phyloP scores from a whole-genome alignment of 805 yeast genomes.

The Metschnikowia dekortorum region DNA sequence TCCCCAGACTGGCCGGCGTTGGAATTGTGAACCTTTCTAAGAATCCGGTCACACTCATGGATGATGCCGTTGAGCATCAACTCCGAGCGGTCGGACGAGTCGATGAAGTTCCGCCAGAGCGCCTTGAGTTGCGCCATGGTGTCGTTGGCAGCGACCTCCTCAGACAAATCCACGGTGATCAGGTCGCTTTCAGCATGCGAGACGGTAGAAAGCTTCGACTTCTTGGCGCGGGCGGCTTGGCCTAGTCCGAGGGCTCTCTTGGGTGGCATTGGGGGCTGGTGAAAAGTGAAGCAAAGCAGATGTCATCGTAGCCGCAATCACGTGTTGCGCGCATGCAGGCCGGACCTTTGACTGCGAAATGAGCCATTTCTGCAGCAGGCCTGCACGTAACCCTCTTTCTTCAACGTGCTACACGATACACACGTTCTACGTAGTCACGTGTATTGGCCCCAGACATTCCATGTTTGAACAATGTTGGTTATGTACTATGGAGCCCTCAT shows the following conservation, averaged over 20 bases:
- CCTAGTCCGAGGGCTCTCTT: slow-evolving; percentile 40
- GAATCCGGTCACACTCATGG: slow-evolving; percentile 85
- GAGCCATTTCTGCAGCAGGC: not conserved
- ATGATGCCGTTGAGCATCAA: slow-evolving; percentile 73
- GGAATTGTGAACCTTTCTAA: slow-evolving; percentile 39
- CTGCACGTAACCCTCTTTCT: not conserved
- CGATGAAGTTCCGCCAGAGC: slow-evolving; percentile 60
- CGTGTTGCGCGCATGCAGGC: not conserved
- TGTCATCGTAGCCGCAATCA: not conserved
- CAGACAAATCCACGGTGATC: slow-evolving; percentile 59
- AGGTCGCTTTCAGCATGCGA: slow-evolving; percentile 16
- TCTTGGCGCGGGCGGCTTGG: slow-evolving; percentile 26
- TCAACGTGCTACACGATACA: too few relatives aligned
- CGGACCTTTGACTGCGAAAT: not conserved
- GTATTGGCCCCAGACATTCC: too few relatives aligned
- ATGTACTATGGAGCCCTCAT: too few relatives aligned
- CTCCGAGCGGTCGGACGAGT: slow-evolving; percentile 57
- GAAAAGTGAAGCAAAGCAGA: not conserved
- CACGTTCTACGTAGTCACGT: too few relatives aligned
- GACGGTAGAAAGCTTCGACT: slow-evolving; percentile 14
- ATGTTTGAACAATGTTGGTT: too few relatives aligned
- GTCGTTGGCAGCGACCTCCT: slow-evolving; percentile 68
- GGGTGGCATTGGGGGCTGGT: slow-evolving; percentile 13
- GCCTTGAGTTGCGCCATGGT: slow-evolving; percentile 74
- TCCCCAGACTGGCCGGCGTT: not conserved